Percentiles rank a stretch among this genome's conserved stretches.
phyloP scores from a whole-genome alignment of 768 basidiomycete species.

The Dioszegia aurantiaca region DNA sequence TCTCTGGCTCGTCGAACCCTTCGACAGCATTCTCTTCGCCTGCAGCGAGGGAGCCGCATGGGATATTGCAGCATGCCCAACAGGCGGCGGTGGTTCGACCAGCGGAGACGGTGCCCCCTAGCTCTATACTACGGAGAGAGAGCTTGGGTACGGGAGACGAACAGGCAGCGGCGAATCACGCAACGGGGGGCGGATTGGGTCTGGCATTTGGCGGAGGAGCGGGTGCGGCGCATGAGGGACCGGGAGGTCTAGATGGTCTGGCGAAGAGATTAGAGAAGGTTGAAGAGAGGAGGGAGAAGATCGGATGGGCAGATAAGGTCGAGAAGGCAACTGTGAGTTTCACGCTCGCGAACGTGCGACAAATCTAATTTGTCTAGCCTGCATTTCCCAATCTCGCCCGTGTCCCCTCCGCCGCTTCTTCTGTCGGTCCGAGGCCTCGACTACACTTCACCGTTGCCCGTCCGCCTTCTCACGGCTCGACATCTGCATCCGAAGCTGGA shows the following conservation, averaged over 20 bases:
- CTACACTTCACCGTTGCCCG: constrained; percentile 13
- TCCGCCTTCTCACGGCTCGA: constrained; percentile 13
- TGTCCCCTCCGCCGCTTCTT: not conserved
- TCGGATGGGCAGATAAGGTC: constrained; percentile 30
- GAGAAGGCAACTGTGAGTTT: constrained; percentile 17
- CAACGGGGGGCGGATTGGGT: constrained; percentile 12
- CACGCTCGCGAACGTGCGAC: not conserved
- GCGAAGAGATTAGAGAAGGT: constrained; percentile 24
- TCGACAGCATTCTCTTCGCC: constrained; percentile 30
- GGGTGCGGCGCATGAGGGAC: not conserved
- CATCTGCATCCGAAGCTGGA: constrained; percentile 8
- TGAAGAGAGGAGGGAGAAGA: constrained; percentile 29
- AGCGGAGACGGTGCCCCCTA: constrained; percentile 12
- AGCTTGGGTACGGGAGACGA: constrained; percentile 23
- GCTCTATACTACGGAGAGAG: constrained; percentile 29
- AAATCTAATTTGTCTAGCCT: constrained; percentile 14
- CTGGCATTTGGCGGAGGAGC: not conserved
- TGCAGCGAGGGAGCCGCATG: constrained; percentile 11
- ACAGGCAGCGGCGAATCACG: not conserved
- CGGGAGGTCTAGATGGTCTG: not conserved
- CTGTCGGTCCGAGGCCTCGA: constrained; percentile 7
- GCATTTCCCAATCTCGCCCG: constrained; percentile 24
- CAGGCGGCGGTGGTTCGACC: not conserved
- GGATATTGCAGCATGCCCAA: constrained; percentile 9
- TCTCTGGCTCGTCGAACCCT: constrained; percentile 24